These are phyloP conservation scores for Ganoderma lingzhi DNA, from an alignment of 1,284 basidiomycete species.

Conservation along the genomic window DNA sequence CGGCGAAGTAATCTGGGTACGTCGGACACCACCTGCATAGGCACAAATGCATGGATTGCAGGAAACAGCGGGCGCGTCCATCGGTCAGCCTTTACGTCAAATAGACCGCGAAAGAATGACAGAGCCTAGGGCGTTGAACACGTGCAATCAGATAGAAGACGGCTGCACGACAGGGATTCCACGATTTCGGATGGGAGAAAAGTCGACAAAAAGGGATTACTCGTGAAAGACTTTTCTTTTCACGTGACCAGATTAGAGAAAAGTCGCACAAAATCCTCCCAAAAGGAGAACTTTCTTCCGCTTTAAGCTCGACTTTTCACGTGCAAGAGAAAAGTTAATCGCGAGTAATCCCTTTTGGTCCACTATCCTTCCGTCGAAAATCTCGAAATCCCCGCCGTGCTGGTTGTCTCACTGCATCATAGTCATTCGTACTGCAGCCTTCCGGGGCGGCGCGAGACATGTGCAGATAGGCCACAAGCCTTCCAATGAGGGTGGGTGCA, in stretches of 20 bases:
- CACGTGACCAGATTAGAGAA: too few relatives aligned
- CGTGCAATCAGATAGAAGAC: background rate
- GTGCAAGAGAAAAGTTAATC: too few relatives aligned
- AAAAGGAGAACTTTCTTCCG: too few relatives aligned
- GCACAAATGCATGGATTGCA: background rate
- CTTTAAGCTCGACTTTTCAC: too few relatives aligned
- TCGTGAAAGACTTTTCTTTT: too few relatives aligned
- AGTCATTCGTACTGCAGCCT: background rate
- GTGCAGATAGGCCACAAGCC: background rate
- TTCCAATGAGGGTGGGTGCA: background rate
- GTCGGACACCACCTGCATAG: slow-evolving; percentile 75
- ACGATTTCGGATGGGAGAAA: too few relatives aligned
- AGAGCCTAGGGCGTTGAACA: background rate
- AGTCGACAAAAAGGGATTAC: too few relatives aligned
- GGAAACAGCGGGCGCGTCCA: background rate
- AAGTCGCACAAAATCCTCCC: too few relatives aligned
- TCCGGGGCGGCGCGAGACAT: background rate
- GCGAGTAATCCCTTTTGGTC: too few relatives aligned
- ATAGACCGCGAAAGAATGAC: background rate
- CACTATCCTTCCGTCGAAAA: too few relatives aligned
- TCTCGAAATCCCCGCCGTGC: too few relatives aligned
- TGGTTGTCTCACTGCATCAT: background rate
- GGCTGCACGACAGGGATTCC: too few relatives aligned
- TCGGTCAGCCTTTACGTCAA: background rate
- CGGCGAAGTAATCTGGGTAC: slow-evolving; percentile 76